Percentiles rank a stretch among this genome's conserved stretches.
Evolutionary conservation across 371 early-diverging fungal genomes (phyloP).

Genomic region (Actinomortierella wolfii): DNA sequence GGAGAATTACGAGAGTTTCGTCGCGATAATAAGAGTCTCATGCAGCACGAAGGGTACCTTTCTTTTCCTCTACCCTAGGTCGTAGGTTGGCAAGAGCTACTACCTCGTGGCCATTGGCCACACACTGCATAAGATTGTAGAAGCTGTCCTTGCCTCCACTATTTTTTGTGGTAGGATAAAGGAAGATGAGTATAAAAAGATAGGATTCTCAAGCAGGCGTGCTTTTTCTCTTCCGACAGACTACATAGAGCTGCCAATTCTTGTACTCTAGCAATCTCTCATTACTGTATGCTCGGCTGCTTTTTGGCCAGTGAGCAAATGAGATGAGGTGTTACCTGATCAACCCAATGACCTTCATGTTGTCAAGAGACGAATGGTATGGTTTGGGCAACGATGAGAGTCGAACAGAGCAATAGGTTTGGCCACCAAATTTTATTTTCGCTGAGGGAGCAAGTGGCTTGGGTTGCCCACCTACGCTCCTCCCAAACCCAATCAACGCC

Average conservation of each 20-base stretch:
- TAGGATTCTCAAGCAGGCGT: too few relatives aligned
- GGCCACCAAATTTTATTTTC: too few relatives aligned
- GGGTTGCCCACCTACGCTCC: too few relatives aligned
- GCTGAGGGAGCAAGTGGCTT: too few relatives aligned
- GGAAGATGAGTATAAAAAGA: background rate
- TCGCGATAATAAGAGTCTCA: background rate
- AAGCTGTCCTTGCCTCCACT: constrained; percentile 99
- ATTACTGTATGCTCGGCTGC: background rate
- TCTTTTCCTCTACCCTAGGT: constrained; percentile 66
- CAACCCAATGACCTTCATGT: constrained; percentile 66
- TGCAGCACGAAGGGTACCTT: constrained; percentile 59
- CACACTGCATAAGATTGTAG: constrained; percentile 96
- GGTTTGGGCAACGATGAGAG: too few relatives aligned
- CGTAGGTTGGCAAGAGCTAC: constrained; percentile 95
- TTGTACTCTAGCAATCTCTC: too few relatives aligned
- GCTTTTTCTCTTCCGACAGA: too few relatives aligned
- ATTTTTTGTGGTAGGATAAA: background rate
- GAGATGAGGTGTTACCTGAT: constrained; percentile 50
- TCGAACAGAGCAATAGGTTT: too few relatives aligned
- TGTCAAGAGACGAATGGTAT: too few relatives aligned
- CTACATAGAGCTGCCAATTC: too few relatives aligned
- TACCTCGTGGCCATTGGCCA: constrained; percentile 93
- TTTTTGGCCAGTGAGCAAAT: too few relatives aligned
- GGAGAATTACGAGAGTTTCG: background rate
- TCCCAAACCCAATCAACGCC: too few relatives aligned